Evolutionary conservation across 2,329 filamentous ascomycete genomes (phyloP), one percentile per base, ranked within the genome.

Genomic region (Penicillium sp.): DNA sequence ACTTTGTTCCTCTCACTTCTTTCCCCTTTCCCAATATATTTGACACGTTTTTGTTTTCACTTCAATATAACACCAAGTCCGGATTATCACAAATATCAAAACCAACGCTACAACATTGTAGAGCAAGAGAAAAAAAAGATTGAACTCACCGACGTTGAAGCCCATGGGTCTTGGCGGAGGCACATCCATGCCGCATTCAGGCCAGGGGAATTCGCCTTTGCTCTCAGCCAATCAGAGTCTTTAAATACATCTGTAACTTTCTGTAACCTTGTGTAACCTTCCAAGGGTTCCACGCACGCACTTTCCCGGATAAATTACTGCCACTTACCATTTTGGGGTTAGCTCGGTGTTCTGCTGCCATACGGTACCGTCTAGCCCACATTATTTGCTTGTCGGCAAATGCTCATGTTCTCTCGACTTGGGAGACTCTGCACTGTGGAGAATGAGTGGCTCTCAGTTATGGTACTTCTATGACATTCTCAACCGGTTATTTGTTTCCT

Each of bases 181-280:
- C 53, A 19, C 27, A 60, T 62, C 57, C 12, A 54, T 63, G 54
- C 62, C 62, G 61, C 62, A 57, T 65, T 60, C 61, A 49, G 62
- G 10, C 3, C 17, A 25, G 6, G 13, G 13, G 13, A 42, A 44
- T 25, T 25, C n/a, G 13, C 1, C 7, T 4, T 10, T 41, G 27
- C 10, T 2, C n/a, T 31, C 1, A 5, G 4, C 56, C 57, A 53
- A 58, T 59, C 44, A 59, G 1, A 51, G 9, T 7, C 12, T 2
- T 25, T 17, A 2, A 29, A 43, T 38, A 9, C 10, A 6, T 13
- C 19, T 21, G 35, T 39, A 21, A 21, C 19, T 6, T 21, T 19
- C n/a, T 12, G 35, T 35, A 35, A n/a, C 17, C 7, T 36, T 15
- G 15, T 17, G 35, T 19, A 38, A n/a, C 35, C 35, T 19, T 38